A percentile compares a stretch with the other conserved stretches of the same genome.
Conservation (phyloP, 108 stramenopile species). For the Chaetoceros muelleri region DNA sequence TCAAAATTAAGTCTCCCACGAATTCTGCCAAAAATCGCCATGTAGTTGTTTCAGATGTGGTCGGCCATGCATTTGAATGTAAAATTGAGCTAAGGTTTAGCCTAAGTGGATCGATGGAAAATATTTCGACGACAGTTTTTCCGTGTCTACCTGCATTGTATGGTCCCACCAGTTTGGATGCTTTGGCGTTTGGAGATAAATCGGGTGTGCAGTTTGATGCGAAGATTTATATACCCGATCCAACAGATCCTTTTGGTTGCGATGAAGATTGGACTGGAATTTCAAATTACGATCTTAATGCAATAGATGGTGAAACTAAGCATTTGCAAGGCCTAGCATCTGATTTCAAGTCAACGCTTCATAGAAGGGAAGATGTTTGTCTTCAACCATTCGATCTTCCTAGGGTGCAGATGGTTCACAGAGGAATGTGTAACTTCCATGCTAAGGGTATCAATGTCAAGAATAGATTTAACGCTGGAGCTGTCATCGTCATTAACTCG, state of each 20-base stretch:
- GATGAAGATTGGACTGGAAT: constrained; percentile 1
- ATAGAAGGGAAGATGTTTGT: neutral
- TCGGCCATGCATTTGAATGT: constrained; percentile 40
- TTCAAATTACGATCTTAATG: too few relatives aligned
- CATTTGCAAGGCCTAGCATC: neutral
- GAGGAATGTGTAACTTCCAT: constrained; percentile 60
- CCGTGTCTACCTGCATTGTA: constrained; percentile 73
- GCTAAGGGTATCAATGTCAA: constrained; percentile 41
- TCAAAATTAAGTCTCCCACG: neutral
- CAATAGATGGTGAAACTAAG: constrained; percentile 1
- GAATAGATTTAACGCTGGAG: constrained; percentile 17
- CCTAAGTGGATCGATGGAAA: neutral
- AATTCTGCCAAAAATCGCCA: neutral
- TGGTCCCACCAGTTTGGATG: constrained; percentile 43
- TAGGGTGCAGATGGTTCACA: constrained; percentile 34
- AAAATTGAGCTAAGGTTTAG: constrained; percentile 22
- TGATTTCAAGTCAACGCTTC: constrained; percentile 1
- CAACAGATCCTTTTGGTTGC: constrained; percentile 39
- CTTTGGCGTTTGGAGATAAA: constrained; percentile 14
- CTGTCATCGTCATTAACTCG: constrained; percentile 54
- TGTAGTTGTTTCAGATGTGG: constrained; percentile 43
- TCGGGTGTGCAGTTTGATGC: constrained; percentile 27
- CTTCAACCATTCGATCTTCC: neutral
- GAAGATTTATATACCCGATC: constrained; percentile 11
- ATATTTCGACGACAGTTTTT: constrained; percentile 7